Base-by-base conservation (phyloP, 345 rosid genomes). In the Erodium maritimum region DNA sequence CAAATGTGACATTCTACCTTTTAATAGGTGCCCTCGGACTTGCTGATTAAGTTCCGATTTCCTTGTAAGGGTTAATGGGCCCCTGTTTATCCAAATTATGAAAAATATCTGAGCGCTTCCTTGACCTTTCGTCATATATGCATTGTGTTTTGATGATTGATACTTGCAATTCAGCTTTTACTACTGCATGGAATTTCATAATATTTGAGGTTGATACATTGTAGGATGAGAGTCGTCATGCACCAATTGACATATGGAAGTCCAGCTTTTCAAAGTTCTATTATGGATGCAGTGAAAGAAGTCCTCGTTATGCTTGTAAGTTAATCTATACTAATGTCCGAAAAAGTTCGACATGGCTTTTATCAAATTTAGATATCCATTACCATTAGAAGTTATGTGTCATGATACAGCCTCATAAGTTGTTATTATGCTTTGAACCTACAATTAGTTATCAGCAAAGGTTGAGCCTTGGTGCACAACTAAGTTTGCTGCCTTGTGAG, bases 241-340 rank as follows among this genome's bases (percentile, higher is more conserved):
- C 72, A 33, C 76, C 79, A 10, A 72, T 94, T 74, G 93, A 90
- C 77, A 82, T 90, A 42, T 90, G 99, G 99, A 84, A 85, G 75
- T 90, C 99, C 1, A 78, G 75, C 37, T 71, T 77, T 63, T 74
- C 96, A 0, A 73, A 81, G 42, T 68, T 69, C 67, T 90, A 72
- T 68, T 71, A 75, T 54, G 97, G 96, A 73, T 94, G 99, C 80
- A 85, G 96, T 66, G 76, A 75, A 59, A 85, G 95, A 72, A 80
- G 90, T 57, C 78, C 77, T 58, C 75, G 70, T 53, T 90, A 82
- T 65, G 60, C 76, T 22, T 71, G 99, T 94, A 78, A 72, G 95
- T 77, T 52, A 8, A 12, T 53, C 14, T 56, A 52, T 56, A 42
- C 17, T 29, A 20, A 23, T 59, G 23, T 55, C 25, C 33, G 53